Base-by-base conservation (phyloP, 768 basidiomycete species). In the Antrodiella citrinella region DNA sequence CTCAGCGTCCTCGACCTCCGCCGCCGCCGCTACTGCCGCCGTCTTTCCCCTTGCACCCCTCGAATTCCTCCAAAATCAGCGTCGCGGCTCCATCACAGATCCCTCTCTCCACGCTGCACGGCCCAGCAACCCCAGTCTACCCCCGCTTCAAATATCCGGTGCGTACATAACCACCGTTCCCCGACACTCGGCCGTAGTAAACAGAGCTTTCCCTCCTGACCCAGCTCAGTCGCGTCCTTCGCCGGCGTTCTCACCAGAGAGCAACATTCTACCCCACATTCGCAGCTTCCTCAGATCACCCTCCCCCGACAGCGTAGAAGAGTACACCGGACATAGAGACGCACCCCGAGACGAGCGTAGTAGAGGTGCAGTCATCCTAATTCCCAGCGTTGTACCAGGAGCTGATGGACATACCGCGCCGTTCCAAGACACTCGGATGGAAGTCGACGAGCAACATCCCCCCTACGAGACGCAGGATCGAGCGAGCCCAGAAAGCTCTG, bases 71-170 rank as follows among this genome's bases (percentile, higher is more conserved):
- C 86, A 88, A 64, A 86, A 77, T 49, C 88, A 89, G 61, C 78
- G 87, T n/a, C 70, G 86, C 51, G 86, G 86, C 52, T 90, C 89
- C 1, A 84, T 88, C 62, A 87, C 87, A 5, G 89, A 91, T 71
- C 87, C 87, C 2, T 82, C 83, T 39, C 73, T 89, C 45, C 85
- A 87, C 67, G 81, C 82, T 52, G 71, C 78, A 22, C 63, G 67
- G 51, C 48, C 58, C 53, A n/a, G n/a, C n/a, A n/a, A n/a, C n/a
- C n/a, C n/a, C n/a, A n/a, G n/a, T n/a, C n/a, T n/a, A n/a, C n/a
- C n/a, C n/a, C n/a, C n/a, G n/a, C n/a, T n/a, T n/a, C n/a, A n/a
- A n/a, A n/a, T n/a, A n/a, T n/a, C 30, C 30, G 7, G 30, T 15
- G 30, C 30, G 7, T 53, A 42, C 71, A 70, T 57, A 61, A 54